These are phyloP conservation scores for Alternaria novae-zelandiae DNA, from an alignment of 2,329 filamentous ascomycete genomes.

Conservation along the genomic window DNA sequence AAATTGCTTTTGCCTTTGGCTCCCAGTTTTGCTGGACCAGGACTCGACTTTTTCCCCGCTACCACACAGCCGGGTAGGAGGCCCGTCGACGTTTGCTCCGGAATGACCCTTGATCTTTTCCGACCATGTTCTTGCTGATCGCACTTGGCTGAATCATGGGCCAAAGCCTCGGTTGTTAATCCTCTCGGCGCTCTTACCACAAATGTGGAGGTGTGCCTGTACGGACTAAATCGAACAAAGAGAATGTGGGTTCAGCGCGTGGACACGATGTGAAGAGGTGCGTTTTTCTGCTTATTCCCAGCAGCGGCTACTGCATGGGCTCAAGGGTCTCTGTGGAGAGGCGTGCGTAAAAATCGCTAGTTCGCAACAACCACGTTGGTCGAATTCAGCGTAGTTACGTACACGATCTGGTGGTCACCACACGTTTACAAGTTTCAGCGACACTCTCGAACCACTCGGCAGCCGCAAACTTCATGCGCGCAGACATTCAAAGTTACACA, in stretches of 20 bases:
- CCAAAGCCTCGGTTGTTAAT: slow-evolving; percentile 5
- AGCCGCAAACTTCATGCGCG: not conserved
- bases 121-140: slow-evolving; percentile 19
- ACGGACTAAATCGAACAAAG: slow-evolving; percentile 6
- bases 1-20: slow-evolving; percentile 13
- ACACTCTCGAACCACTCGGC: not conserved
- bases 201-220: slow-evolving; percentile 18
- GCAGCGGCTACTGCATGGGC: not conserved
- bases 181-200: slow-evolving; percentile 10
- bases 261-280: not conserved
- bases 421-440: not conserved
- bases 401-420: slow-evolving; percentile 4
- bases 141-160: slow-evolving; percentile 13
- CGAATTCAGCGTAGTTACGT: slow-evolving; percentile 6
- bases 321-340: slow-evolving; percentile 12
- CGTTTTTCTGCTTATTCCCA: slow-evolving; percentile 10
- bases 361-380: slow-evolving; percentile 10
- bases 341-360: slow-evolving; percentile 13
- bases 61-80: slow-evolving; percentile 32
- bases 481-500: not conserved
- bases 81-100: slow-evolving; percentile 27
- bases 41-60: slow-evolving; percentile 17
- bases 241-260: slow-evolving; percentile 1
- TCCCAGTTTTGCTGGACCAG: not conserved
- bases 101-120: slow-evolving; percentile 16